Evolutionary conservation across 768 basidiomycete species (phyloP), one percentile per base, ranked within the genome.

Genomic region (Tulasnella sp.): DNA sequence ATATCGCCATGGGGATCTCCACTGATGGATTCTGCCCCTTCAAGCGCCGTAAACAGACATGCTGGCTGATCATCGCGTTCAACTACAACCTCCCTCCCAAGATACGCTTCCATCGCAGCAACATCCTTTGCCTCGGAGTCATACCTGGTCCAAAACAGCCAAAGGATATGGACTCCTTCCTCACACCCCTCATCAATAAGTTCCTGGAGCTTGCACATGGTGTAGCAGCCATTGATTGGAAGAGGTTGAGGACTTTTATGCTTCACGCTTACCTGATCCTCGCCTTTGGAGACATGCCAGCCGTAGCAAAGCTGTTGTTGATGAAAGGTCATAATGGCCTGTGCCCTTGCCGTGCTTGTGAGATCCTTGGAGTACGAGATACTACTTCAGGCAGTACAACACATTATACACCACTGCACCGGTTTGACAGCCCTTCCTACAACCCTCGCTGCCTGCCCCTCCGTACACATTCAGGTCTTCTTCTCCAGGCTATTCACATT

Each of bases 91-190:
- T 78, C 1, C 71, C 71, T 1, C 76, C 76, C 0, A 68, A 73
- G 2, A 61, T 71, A 2, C 67, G 71, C 2, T 73, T 70, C 31
- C 72, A 70, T 25, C 54, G 70, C 7, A 56, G 69, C 3, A 56
- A 75, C 44, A 64, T 77, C 5, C 48, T 79, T 2, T 68, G 67
- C 27, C 31, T 76, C 9, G 74, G 75, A 10, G 66, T 76, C 41
- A 75, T 79, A 45, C 78, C 77, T 1, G 75, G 78, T 0, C 77
- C 74, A 0, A 70, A 71, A 15, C 72, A 73, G 38, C 74, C 77
- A 0, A 70, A 71, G 29, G 70, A 74, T 46, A 24, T 74, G 4
- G 68, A 70, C 25, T 74, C 75, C 0, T 78, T 77, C 53, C 65
- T 73, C 0, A 60, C 49, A 24, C 75, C 73, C 0, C 60, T 75